Evolutionary conservation across 441 rosid species (phyloP).

Genomic region (Pelargonium myrrhifolium): DNA sequence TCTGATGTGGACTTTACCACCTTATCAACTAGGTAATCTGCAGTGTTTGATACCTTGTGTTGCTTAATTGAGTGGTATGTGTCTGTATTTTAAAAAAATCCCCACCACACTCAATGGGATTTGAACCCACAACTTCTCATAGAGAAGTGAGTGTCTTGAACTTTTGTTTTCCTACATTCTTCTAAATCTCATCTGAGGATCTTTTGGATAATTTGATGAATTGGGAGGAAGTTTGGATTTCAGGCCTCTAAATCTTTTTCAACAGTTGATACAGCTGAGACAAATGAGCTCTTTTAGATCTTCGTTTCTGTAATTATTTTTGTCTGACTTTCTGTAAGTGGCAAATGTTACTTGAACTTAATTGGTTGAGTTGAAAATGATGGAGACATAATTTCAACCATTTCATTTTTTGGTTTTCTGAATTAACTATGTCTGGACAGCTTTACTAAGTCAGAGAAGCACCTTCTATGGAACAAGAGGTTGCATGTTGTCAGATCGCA

Average conservation of each 20-base stretch:
- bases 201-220: neutral
- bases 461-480: slow-evolving; percentile 36
- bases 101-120: too few species aligned
- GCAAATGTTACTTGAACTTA: neutral
- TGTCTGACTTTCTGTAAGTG: neutral
- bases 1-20: slow-evolving; percentile 37
- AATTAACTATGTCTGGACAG: slow-evolving; percentile 26
- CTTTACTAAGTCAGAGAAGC: slow-evolving; percentile 42
- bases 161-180: neutral
- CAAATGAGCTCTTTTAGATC: neutral
- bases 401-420: neutral
- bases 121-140: too few species aligned
- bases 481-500: slow-evolving; percentile 50
- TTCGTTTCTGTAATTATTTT: neutral
- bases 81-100: too few species aligned
- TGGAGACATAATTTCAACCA: neutral
- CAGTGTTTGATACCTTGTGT: slow-evolving; percentile 3
- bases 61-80: neutral
- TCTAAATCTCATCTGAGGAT: neutral
- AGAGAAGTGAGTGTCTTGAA: too few species aligned
- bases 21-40: slow-evolving; percentile 42
- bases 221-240: neutral
- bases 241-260: neutral
- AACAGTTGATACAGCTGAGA: neutral
- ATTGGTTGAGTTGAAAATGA: neutral